Percentiles rank a stretch among this genome's conserved stretches.
Conservation (phyloP, 495 filamentous ascomycete species). For the Penicillium cataractarum region DNA sequence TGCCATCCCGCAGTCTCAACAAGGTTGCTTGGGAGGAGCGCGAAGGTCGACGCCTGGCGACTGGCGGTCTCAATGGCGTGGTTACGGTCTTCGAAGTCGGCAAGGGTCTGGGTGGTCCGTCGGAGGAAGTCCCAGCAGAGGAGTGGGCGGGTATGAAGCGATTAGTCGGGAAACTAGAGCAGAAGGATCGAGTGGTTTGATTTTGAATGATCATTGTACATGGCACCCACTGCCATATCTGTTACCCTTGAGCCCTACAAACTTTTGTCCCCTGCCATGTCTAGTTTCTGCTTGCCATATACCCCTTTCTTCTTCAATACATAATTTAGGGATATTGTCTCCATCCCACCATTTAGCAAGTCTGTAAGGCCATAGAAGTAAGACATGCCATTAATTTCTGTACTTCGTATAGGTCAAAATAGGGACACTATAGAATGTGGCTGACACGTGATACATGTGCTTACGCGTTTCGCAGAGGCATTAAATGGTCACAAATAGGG, state of each 20-base stretch:
- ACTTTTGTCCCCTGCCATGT: conserved; percentile 16
- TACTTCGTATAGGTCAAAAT: neutral
- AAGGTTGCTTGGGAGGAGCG: conserved; percentile 90
- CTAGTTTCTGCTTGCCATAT: conserved; percentile 34
- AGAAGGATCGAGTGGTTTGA: conserved; percentile 46
- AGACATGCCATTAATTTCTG: neutral
- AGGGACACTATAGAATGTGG: neutral
- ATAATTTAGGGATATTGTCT: conserved; percentile 20
- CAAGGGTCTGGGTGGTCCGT: conserved; percentile 71
- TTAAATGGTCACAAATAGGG: neutral
- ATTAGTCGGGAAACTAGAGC: conserved; percentile 69
- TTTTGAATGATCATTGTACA: conserved; percentile 1
- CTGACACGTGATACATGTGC: neutral
- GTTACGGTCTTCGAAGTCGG: conserved; percentile 95
- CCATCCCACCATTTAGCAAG: neutral
- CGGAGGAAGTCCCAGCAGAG: conserved; percentile 76
- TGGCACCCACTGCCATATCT: conserved; percentile 6
- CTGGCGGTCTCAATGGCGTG: conserved; percentile 86
- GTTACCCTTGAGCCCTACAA: neutral
- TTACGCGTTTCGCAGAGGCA: neutral
- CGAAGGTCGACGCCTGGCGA: conserved; percentile 83
- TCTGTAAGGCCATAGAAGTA: neutral
- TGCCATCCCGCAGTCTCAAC: conserved; percentile 79
- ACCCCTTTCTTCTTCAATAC: conserved; percentile 32
- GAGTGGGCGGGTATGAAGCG: conserved; percentile 93